Base-by-base conservation (phyloP, 352 stramenopile genomes). In the Pythium grandisporangium region DNA sequence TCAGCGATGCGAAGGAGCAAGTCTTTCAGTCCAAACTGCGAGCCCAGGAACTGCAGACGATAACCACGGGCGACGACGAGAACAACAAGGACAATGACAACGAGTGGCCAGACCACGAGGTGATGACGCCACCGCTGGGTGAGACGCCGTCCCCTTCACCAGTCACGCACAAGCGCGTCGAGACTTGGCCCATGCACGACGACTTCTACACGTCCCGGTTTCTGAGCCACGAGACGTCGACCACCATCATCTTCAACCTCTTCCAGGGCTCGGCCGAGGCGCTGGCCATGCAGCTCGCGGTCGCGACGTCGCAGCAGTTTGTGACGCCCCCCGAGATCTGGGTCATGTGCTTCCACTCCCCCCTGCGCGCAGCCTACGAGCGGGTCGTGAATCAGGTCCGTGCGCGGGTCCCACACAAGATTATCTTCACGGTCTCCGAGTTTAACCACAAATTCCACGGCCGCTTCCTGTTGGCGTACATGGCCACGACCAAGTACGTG, bases 221-320 rank as follows among this genome's bases (percentile, higher is more conserved):
- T 22, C 8, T 24, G 4, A 40, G 48, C 22, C 42, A 57, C 33
- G 66, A 73, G 22, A 79, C 66, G 16, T 80, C 67, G 10, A 80
- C 70, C 13, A 84, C 70, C 10, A 84, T 84, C 55, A 84, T 84
- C 50, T 80, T 84, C 48, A 84, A 84, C 49, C 48, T 79, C 19
- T 84, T 76, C 53, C 75, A 79, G 39, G 67, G 70, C 6, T 55
- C 61, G 37, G 54, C 63, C 1, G 53, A 62, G 6, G 65, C 66
- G 5, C 53, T 84, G 2, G 56, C 58, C 3, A 52, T 70, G 36
- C 70, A 84, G 42, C 43, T 84, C 13, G 22, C 57, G 8, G 54
- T 53, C 6, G 70, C 70, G 0, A 27, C 63, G 5, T 34, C 34
- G 1, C 70, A 79, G 29, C 48, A 75, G 22, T 33, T 62, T 21